Evolutionary conservation across 2,329 filamentous ascomycete species (phyloP), one percentile per base, ranked within the genome.

Genomic region (Curvularia spicifera): DNA sequence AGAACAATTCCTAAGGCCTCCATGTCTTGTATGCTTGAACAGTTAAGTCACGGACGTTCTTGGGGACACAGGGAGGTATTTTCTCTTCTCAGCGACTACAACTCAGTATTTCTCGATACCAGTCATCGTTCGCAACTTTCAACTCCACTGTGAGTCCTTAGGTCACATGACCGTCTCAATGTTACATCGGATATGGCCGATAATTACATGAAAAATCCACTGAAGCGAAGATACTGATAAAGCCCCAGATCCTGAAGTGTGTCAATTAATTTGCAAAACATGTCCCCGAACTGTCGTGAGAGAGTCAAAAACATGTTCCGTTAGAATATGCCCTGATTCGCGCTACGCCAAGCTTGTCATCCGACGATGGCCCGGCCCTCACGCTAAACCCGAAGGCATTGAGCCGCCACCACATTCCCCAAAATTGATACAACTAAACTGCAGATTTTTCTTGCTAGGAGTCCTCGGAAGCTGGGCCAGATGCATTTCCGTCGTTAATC

Each of bases 301-400:
- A 13, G 45, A 46, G 51, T 52, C 28, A 35, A 51, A 44, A 47
- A 33, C 26, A 28, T 51, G 59, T 64, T 31, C 26, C 37, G 48
- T 57, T 50, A 18, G 40, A 24, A 48, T 40, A 29, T 37, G 33
- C 55, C 37, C 52, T 53, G 46, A 54, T 26, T 51, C 46, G 51
- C 57, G 59, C 50, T 35, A 49, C 46, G 67, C 57, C 55, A 66
- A 67, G 52, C 8, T 48, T 40, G 48, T 56, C 51, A 54, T 56
- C 64, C 68, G 68, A 66, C 39, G 50, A 73, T 59, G 70, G 65
- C 56, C 66, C 66, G 70, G 66, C 56, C 69, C 67, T 65, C 54
- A 20, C 54, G 49, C 64, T 57, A 64, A 51, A 42, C 57, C 63
- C 56, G 47, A 57, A 60, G 46, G 20, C 37, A 33, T 22, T 39